These are phyloP conservation scores for Aureobasidium melanogenum DNA, from an alignment of 2,329 filamentous ascomycete genomes.

Conservation along the genomic window DNA sequence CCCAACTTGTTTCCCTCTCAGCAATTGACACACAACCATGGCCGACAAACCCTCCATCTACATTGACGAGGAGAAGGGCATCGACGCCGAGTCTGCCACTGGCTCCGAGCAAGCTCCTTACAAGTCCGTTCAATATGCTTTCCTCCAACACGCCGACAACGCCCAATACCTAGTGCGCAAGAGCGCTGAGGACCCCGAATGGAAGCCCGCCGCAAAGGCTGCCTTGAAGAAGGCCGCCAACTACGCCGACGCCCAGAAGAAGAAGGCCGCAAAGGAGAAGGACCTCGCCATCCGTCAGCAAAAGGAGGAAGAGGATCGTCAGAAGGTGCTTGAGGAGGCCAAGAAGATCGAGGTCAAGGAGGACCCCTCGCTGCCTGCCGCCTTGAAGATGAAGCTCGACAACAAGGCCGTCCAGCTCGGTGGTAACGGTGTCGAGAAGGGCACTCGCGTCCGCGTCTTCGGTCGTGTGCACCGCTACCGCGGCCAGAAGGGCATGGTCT, in stretches of 20 bases:
- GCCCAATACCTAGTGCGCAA: constrained; percentile 61
- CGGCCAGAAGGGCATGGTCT: constrained; percentile 75
- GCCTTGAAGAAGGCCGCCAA: constrained; percentile 77
- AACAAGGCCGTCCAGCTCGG: constrained; percentile 56
- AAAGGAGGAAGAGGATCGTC: constrained; percentile 62
- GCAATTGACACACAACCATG: constrained; percentile 17
- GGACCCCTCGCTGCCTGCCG: constrained; percentile 62
- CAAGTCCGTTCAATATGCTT: constrained; percentile 72
- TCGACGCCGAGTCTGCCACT: constrained; percentile 46
- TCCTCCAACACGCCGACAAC: constrained; percentile 58
- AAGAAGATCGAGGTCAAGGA: constrained; percentile 67
- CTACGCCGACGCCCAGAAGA: constrained; percentile 66
- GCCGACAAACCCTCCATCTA: constrained; percentile 46
- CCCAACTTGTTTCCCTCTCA: neutral
- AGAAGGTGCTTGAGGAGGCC: constrained; percentile 67
- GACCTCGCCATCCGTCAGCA: constrained; percentile 63
- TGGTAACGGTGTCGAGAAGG: constrained; percentile 44
- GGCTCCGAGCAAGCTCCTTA: constrained; percentile 57
- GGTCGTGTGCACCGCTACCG: constrained; percentile 77
- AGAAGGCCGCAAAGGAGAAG: constrained; percentile 72
- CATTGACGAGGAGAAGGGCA: constrained; percentile 71
- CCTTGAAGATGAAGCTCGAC: constrained; percentile 67
- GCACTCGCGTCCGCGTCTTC: constrained; percentile 67
- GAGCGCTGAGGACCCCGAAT: constrained; percentile 54
- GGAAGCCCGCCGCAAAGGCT: constrained; percentile 76